Evolutionary conservation across 2,329 filamentous ascomycete genomes (phyloP).

Genomic region (Aschersonia sp.): DNA sequence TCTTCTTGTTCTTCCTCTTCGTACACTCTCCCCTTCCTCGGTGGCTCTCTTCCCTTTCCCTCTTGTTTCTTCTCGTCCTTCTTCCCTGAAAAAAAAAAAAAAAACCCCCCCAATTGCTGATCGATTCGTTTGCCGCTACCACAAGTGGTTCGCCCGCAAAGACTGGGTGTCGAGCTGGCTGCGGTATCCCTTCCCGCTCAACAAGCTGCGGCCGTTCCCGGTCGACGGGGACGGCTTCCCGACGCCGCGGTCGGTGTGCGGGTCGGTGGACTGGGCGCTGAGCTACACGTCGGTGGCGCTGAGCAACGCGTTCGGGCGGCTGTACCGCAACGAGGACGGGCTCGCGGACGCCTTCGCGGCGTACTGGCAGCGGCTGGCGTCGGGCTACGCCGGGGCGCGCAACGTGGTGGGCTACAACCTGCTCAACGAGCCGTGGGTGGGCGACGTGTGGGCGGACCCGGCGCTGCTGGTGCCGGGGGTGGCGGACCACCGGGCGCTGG

Average conservation of each 20-base stretch:
- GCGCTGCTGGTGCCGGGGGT: conserved; percentile 5
- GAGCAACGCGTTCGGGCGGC: conserved; percentile 7
- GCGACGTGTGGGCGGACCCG: conserved; percentile 6
- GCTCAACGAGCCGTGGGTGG: conserved; percentile 8
- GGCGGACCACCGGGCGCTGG: conserved; percentile 5
- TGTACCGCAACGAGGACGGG: conserved; percentile 8
- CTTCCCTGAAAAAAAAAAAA: no score
- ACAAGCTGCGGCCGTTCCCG: conserved; percentile 3
- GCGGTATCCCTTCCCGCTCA: conserved; percentile 7
- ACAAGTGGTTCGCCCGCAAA: conserved; percentile 7
- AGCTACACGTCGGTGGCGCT: conserved; percentile 7
- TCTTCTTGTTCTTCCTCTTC: no score
- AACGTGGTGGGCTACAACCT: conserved; percentile 8
- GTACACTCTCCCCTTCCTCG: no score
- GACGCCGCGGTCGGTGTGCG: conserved; percentile 5
- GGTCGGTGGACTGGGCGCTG: conserved; percentile 6
- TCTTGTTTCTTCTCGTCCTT: no score
- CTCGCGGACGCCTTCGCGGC: conserved; percentile 8
- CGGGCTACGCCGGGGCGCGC: conserved; percentile 3
- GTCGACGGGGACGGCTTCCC: conserved; percentile 6
- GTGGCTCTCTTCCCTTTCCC: no score
- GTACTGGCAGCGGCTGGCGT: conserved; percentile 7
- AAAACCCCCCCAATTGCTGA: no score
- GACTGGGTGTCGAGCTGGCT: conserved; percentile 5
- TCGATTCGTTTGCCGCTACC: not conserved